Evolutionary conservation across 495 filamentous ascomycete genomes (phyloP).

Genomic region (Hypoxylon cercidicola): DNA sequence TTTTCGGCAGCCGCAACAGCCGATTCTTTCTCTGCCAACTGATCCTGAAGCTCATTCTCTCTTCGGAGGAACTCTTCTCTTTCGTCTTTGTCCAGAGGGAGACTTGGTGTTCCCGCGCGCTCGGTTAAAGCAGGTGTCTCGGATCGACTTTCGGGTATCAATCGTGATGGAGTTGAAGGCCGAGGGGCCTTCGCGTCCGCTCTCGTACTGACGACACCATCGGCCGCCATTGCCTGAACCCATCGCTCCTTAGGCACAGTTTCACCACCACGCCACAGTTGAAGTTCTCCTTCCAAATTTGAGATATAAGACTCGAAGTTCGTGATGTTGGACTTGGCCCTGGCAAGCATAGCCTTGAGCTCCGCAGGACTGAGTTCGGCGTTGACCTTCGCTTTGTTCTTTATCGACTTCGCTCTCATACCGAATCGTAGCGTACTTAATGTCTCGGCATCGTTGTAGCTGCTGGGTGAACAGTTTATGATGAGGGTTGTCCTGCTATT

Average conservation of each 20-base stretch:
- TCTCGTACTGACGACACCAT: constrained; percentile 66
- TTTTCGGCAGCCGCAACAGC: constrained; percentile 81
- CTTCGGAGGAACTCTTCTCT: constrained; percentile 94
- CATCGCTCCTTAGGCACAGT: constrained; percentile 84
- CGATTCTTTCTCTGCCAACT: constrained; percentile 91
- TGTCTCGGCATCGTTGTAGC: constrained; percentile 97
- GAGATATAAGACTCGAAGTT: constrained; percentile 87
- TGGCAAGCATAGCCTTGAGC: constrained; percentile 89
- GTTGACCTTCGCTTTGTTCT: constrained; percentile 99
- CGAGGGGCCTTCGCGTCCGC: constrained; percentile 68
- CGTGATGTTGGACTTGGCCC: constrained; percentile 88
- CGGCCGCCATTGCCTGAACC: constrained; percentile 67
- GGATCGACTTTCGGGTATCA: constrained; percentile 80
- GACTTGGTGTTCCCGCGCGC: constrained; percentile 84
- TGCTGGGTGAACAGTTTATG: constrained; percentile 97
- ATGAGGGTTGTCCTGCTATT: constrained; percentile 97
- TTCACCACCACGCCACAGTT: constrained; percentile 87
- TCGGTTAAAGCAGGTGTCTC: constrained; percentile 75
- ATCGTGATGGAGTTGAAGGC: constrained; percentile 84
- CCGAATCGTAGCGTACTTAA: constrained; percentile 93
- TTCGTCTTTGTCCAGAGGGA: constrained; percentile 94
- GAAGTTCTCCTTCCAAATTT: constrained; percentile 85
- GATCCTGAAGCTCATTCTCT: constrained; percentile 97
- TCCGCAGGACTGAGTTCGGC: constrained; percentile 95
- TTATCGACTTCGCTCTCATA: constrained; percentile 96